These are phyloP conservation scores for Peniophora sp. DNA, from an alignment of 1,284 basidiomycete genomes.

Conservation along the genomic window DNA sequence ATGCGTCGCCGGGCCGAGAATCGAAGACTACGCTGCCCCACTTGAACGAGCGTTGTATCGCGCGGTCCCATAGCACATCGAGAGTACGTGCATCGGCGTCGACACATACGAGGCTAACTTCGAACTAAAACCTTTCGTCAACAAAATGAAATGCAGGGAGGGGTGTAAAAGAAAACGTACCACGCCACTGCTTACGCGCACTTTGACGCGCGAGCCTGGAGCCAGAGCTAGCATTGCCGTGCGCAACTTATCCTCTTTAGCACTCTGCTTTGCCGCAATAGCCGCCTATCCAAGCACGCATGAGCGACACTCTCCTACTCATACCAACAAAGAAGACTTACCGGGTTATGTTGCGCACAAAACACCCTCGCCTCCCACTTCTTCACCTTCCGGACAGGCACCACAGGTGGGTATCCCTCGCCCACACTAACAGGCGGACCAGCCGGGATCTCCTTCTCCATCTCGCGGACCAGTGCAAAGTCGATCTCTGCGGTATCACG, in stretches of 20 bases:
- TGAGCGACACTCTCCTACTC: slow-evolving; percentile 1
- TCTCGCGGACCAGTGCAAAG: no score
- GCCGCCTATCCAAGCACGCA: slow-evolving; percentile 37
- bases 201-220: slow-evolving; percentile 66
- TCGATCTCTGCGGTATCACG: slow-evolving; percentile 47
- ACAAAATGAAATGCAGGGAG: no score
- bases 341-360: slow-evolving; percentile 80
- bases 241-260: slow-evolving; percentile 59
- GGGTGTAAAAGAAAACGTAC: no score
- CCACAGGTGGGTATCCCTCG: slow-evolving; percentile 16
- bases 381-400: slow-evolving; percentile 54
- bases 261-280: slow-evolving; percentile 63
- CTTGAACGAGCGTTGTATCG: slow-evolving; percentile 63
- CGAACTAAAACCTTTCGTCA: no score
- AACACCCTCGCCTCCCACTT: slow-evolving; percentile 68
- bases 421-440: slow-evolving; percentile 6
- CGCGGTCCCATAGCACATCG: slow-evolving; percentile 75
- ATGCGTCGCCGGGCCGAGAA: no score
- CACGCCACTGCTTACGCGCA: slow-evolving; percentile 72
- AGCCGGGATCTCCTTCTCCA: slow-evolving; percentile 8
- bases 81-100: slow-evolving; percentile 61
- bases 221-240: slow-evolving; percentile 62
- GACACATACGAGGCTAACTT: slow-evolving; percentile 67
- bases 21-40: slow-evolving; percentile 72
- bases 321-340: slow-evolving; percentile 29